phyloP scores from a whole-genome alignment of 176 grass and related monocot species.

The Eleusine coracana region DNA sequence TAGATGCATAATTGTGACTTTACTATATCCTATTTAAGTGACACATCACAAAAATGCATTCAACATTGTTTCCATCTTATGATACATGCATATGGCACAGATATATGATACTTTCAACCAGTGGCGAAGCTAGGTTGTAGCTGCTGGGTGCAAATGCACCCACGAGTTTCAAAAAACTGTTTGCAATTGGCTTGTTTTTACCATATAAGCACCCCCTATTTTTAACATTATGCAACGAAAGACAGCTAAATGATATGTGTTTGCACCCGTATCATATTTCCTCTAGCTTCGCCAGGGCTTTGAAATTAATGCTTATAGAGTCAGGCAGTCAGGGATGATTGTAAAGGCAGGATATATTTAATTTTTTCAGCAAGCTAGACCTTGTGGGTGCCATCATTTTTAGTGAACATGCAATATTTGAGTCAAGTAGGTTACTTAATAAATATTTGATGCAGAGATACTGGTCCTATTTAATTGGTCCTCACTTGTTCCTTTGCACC shows the following conservation, averaged over 20 bases:
- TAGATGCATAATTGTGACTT: constrained; percentile 3
- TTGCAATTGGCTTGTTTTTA: too few species aligned
- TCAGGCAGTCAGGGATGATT: too few species aligned
- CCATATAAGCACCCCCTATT: too few species aligned
- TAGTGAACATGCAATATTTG: constrained; percentile 9
- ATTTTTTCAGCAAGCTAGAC: neutral
- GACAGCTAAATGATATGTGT: too few species aligned
- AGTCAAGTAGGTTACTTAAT: neutral
- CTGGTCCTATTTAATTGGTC: neutral
- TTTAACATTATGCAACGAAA: too few species aligned
- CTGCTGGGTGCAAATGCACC: too few species aligned
- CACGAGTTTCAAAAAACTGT: too few species aligned
- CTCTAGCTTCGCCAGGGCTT: too few species aligned
- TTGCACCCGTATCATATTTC: too few species aligned
- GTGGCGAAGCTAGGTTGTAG: too few species aligned
- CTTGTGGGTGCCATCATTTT: constrained; percentile 23
- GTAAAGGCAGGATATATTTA: too few species aligned
- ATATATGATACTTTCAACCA: neutral
- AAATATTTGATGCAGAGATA: neutral
- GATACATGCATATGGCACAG: neutral
- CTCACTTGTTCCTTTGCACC: neutral
- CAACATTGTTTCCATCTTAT: neutral
- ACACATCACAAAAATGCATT: neutral
- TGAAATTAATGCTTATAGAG: too few species aligned
- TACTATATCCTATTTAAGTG: neutral